A percentile compares a stretch with the other conserved stretches of the same genome.
Conservation (phyloP, 805 yeast species). For the Starmerella stellata region DNA sequence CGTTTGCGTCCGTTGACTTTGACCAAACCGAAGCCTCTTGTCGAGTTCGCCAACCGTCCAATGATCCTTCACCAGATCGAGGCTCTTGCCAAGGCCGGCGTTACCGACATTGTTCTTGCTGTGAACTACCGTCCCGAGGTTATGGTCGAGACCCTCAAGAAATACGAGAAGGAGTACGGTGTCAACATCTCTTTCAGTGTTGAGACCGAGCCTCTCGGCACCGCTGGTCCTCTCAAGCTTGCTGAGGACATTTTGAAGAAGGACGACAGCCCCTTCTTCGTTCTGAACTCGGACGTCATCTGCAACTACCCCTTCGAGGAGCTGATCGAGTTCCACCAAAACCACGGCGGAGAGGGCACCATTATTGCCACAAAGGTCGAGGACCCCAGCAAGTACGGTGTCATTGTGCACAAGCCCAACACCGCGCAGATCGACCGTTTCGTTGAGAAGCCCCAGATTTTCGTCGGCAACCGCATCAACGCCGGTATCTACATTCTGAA, state of each 20-base stretch:
- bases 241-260: conserved; percentile 87
- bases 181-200: conserved; percentile 91
- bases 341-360: conserved; percentile 95
- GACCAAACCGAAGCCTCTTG: conserved; percentile 90
- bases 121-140: conserved; percentile 99
- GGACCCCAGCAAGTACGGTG: conserved; percentile 99
- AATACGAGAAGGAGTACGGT: conserved; percentile 89
- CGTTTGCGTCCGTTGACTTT: conserved; percentile 97
- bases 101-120: conserved; percentile 93
- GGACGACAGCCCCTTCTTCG: conserved; percentile 93
- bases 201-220: conserved; percentile 97
- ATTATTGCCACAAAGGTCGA: conserved; percentile 99
- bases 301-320: conserved; percentile 96
- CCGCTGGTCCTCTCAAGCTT: conserved; percentile 97
- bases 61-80: conserved; percentile 98
- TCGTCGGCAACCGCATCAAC: conserved; percentile 98
- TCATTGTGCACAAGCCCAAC: conserved; percentile 89
- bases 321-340: conserved; percentile 77
- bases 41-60: conserved; percentile 97
- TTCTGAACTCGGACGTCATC: conserved; percentile 92
- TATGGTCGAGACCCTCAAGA: conserved; percentile 86
- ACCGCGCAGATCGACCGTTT: conserved; percentile 94
- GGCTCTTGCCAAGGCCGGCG: conserved; percentile 95
- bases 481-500: conserved; percentile 97
- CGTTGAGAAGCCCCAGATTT: conserved; percentile 98